phyloP scores from a whole-genome alignment of 768 basidiomycete genomes.

The Pleurotus cornucopiae region DNA sequence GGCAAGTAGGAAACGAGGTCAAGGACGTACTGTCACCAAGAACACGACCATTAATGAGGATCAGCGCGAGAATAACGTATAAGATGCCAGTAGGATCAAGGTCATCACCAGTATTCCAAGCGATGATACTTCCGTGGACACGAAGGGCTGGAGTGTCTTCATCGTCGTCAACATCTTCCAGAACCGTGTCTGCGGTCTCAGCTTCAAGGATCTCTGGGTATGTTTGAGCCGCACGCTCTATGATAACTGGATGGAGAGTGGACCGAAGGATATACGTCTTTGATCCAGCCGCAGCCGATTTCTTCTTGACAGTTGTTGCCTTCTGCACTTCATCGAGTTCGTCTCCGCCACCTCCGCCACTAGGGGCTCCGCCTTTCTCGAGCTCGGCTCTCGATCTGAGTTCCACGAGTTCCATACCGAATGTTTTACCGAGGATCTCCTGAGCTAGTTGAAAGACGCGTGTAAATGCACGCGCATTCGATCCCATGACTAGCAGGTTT shows the following conservation, averaged over 20 bases:
- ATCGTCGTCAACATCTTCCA: constrained; percentile 47
- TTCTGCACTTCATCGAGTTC: constrained; percentile 43
- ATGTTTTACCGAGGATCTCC: constrained; percentile 51
- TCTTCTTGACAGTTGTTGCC: constrained; percentile 62
- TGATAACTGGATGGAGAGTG: constrained; percentile 53
- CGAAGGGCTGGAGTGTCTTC: constrained; percentile 31
- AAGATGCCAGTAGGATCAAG: constrained; percentile 69
- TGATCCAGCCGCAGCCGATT: constrained; percentile 54
- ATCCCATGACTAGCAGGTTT: constrained; percentile 26
- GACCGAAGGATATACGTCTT: constrained; percentile 87
- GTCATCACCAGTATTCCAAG: constrained; percentile 68
- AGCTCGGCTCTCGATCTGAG: constrained; percentile 59
- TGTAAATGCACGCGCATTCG: constrained; percentile 57
- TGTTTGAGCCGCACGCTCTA: constrained; percentile 54
- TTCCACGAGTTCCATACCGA: constrained; percentile 85
- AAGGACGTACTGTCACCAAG: constrained; percentile 65
- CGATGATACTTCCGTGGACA: constrained; percentile 65
- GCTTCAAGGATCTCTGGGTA: constrained; percentile 51
- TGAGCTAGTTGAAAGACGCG: constrained; percentile 63
- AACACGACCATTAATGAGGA: constrained; percentile 76
- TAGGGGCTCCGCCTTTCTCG: constrained; percentile 30
- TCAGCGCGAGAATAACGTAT: constrained; percentile 76
- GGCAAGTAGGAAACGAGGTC: not conserved
- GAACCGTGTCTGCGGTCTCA: constrained; percentile 42
- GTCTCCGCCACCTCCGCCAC: constrained; percentile 30